A percentile compares a stretch with the other conserved stretches of the same genome.
Evolutionary conservation across 1,139 yeast species (phyloP).

Genomic region (Meyerozyma sp.): DNA sequence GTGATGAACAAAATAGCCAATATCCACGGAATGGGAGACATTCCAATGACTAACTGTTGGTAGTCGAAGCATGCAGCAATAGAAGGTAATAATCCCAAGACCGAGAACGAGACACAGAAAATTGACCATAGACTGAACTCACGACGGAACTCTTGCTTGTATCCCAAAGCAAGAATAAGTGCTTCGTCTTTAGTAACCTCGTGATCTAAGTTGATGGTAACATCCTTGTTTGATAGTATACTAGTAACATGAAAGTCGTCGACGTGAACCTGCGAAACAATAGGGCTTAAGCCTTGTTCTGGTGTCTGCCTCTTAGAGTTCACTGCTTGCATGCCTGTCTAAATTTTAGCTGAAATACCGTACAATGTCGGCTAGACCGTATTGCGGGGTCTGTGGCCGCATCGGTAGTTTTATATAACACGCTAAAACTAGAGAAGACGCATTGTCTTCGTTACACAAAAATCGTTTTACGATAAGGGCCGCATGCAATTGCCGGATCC

Average conservation of each 20-base stretch:
- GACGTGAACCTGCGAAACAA: conserved; percentile 33
- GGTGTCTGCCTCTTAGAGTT: background rate
- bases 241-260: conserved; percentile 36
- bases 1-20: conserved; percentile 46
- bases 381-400: background rate
- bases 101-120: conserved; percentile 67
- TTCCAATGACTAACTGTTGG: conserved; percentile 48
- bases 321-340: background rate
- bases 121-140: conserved; percentile 60
- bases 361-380: background rate
- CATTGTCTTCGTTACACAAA: background rate
- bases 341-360: background rate
- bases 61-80: conserved; percentile 55
- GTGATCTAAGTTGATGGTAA: conserved; percentile 42
- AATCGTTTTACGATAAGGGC: background rate
- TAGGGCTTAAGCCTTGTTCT: conserved; percentile 14
- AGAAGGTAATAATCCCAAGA: conserved; percentile 67
- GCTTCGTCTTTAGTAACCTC: conserved; percentile 49
- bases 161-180: conserved; percentile 59
- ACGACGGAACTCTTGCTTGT: conserved; percentile 68
- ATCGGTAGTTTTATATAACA: background rate
- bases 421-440: background rate
- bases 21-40: conserved; percentile 52
- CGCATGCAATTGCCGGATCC: background rate
- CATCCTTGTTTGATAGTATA: conserved; percentile 34